phyloP scores from a whole-genome alignment of 129 eudicot species.

The Helianthus tuberosus region DNA sequence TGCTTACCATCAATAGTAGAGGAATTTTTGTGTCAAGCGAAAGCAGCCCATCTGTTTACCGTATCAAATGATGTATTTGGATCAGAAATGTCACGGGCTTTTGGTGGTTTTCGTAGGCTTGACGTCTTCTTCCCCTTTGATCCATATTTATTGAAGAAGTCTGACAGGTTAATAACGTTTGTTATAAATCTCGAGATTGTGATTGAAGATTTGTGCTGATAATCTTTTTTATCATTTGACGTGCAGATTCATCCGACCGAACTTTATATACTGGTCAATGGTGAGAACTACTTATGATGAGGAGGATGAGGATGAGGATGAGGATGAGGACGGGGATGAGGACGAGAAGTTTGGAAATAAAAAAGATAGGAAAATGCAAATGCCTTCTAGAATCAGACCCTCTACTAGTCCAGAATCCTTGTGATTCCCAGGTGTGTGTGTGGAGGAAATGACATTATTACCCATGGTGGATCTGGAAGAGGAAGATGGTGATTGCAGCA shows the following conservation, averaged over 20 bases:
- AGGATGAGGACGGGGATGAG: too few relatives aligned
- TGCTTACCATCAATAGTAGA: constrained; percentile 98
- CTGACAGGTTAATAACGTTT: constrained; percentile 61
- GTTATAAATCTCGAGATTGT: not conserved
- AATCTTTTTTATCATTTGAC: not conserved
- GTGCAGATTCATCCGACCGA: constrained; percentile 77
- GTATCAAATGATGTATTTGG: constrained; percentile 51
- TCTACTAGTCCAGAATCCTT: constrained; percentile 83
- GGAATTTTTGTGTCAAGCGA: constrained; percentile 72
- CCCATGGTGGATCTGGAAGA: too few relatives aligned
- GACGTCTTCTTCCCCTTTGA: constrained; percentile 97
- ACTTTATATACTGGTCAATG: constrained; percentile 84
- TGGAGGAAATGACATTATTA: not conserved
- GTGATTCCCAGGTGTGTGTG: constrained; percentile 29
- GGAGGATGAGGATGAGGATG: constrained; percentile 52
- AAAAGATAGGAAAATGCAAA: constrained; percentile 34
- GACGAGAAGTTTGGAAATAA: constrained; percentile 58
- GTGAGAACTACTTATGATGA: constrained; percentile 61
- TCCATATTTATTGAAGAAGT: constrained; percentile 76
- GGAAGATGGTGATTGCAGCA: too few relatives aligned
- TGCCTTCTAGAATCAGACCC: constrained; percentile 93
- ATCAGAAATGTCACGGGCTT: constrained; percentile 68
- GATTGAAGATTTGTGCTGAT: not conserved
- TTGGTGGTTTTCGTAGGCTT: constrained; percentile 84
- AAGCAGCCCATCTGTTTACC: constrained; percentile 49